Conservation (phyloP, 495 filamentous ascomycete genomes). For the Physcia stellaris region DNA sequence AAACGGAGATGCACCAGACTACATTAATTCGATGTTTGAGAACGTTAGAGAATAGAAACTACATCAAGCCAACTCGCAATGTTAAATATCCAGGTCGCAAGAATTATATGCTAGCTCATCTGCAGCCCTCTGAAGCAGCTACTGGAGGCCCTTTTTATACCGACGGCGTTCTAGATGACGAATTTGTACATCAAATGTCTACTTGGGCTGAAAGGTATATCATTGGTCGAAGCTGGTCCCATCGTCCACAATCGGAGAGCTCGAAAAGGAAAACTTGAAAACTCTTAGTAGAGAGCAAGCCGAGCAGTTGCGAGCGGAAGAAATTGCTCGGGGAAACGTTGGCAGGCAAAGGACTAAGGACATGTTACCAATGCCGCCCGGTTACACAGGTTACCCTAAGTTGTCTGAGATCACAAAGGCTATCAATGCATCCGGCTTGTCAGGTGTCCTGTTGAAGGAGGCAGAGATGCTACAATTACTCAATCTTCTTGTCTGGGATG, state of each 20-base stretch:
- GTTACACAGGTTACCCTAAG: conserved; percentile 63
- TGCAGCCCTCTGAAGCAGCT: conserved; percentile 71
- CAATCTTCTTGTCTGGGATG: conserved; percentile 76
- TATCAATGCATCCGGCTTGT: conserved; percentile 56
- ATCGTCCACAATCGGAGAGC: conserved; percentile 12
- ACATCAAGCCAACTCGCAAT: conserved; percentile 63
- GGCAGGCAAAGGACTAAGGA: too few relatives aligned
- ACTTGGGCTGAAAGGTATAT: conserved; percentile 60
- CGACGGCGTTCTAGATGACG: conserved; percentile 71
- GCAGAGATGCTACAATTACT: conserved; percentile 68
- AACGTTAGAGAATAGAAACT: conserved; percentile 65
- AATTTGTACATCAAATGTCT: conserved; percentile 63
- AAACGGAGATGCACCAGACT: conserved; percentile 65
- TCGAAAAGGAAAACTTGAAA: conserved; percentile 3
- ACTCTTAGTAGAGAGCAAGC: conserved; percentile 9
- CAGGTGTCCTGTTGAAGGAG: conserved; percentile 28
- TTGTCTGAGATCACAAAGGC: conserved; percentile 54
- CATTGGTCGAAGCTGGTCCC: conserved; percentile 53
- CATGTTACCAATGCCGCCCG: conserved; percentile 50
- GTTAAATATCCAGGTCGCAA: conserved; percentile 47
- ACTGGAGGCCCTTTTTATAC: conserved; percentile 92
- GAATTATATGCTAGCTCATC: conserved; percentile 50
- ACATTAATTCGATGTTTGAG: conserved; percentile 64
- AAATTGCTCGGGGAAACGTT: conserved; percentile 2
- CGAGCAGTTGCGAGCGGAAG: conserved; percentile 7